Base-by-base conservation (phyloP, 2,329 filamentous ascomycete species). In the Mariannaea elegans region DNA sequence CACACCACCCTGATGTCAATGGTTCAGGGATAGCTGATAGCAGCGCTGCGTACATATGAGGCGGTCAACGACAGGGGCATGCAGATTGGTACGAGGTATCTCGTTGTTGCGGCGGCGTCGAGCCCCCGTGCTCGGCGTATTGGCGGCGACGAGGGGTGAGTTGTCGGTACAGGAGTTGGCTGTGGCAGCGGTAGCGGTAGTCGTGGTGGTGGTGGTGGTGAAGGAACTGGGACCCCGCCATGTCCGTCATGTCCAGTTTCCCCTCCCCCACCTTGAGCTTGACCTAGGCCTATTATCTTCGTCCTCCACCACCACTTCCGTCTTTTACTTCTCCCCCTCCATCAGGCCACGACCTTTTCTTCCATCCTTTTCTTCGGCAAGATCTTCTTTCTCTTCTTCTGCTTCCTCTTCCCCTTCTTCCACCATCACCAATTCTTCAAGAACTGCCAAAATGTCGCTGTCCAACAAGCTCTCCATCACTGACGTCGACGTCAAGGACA, bases 381-480 rank as follows among this genome's bases (percentile, higher is more conserved):
- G 27, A 29, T 21, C 10, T 19, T 38, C 29, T 49, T 48, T 29
- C 49, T 47, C 31, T 52, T 65, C 51, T 56, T 66, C 67, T 64
- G 68, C 46, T 64, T 56, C 63, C 62, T 59, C 63, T 61, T 49
- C 57, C 58, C 54, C 61, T 62, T 57, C 65, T 29, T 47, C 41
- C 61, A 45, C 24, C 61, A 44, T 21, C 38, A 39, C 45, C 9
- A 41, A 61, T 54, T 47, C 59, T 32, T 51, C 29, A 38, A 48
- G 23, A 46, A 38, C 57, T 54, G 61, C 66, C 76, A 88, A 73
- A 62, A 99, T 99, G 95, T 98, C 95, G 89, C 92, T 99, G 77
- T 92, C 94, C 73, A 97, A 89, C 88, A 99, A 99, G 87, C 92
- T 99, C 73, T 92, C 93, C 71, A 97, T 99, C 81, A 92, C 89